Conservation (phyloP, 257 asterid species). For the Paulownia fortunei region DNA sequence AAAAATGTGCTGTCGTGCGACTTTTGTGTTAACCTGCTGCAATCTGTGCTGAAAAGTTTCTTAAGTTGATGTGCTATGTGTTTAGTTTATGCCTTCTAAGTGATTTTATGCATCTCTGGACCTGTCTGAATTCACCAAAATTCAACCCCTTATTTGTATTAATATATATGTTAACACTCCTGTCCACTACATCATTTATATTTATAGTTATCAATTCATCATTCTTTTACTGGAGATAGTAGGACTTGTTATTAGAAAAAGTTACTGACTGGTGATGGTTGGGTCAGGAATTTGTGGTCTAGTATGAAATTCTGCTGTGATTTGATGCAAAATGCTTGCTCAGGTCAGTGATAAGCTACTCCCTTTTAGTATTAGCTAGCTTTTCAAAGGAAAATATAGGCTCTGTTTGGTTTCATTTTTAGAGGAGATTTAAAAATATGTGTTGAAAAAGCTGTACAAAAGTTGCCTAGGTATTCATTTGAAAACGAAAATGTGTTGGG, state of each 20-base stretch:
- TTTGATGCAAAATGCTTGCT: not conserved
- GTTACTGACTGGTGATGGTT: not conserved
- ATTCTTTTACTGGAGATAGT: not conserved
- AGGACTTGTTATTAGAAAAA: not conserved
- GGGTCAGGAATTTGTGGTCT: not conserved
- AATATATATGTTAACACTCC: not conserved
- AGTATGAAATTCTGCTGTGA: not conserved
- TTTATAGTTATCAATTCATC: not conserved
- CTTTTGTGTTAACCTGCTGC: conserved; percentile 1
- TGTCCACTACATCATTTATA: not conserved
- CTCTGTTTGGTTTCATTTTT: not conserved
- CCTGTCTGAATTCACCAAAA: not conserved
- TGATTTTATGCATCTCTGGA: not conserved
- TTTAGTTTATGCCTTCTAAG: not conserved
- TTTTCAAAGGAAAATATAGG: not conserved
- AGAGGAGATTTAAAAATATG: not conserved
- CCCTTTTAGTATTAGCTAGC: not conserved
- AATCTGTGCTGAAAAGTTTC: not conserved
- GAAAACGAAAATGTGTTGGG: no score
- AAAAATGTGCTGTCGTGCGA: not conserved
- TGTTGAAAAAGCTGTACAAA: not conserved
- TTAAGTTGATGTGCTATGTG: not conserved
- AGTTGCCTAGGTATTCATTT: no score
- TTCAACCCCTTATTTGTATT: not conserved
- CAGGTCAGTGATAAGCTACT: not conserved